Evolutionary conservation across 257 asterid species (phyloP), one percentile per base, ranked within the genome.

Genomic region (Agastache rugosa): DNA sequence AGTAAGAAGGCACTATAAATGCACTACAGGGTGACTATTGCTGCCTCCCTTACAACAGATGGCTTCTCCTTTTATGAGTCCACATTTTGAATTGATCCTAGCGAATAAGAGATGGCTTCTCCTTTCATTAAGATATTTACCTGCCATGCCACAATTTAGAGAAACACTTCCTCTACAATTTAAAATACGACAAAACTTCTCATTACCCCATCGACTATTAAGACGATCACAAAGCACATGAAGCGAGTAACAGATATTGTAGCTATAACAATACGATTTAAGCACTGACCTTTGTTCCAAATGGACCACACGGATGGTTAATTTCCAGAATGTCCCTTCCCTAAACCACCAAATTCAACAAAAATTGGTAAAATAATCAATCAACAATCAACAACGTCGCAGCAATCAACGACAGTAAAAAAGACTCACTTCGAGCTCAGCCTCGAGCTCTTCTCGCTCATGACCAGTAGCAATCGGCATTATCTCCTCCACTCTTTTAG

Each of bases 381-480:
- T 27, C 42, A 78, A 35, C 59, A 39, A 8, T 25, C 59, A 72
- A 20, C 8, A 63, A 39, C 63, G 50, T 34, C 73, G 35, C 31
- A 53, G 25, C 66, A 72, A 47, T 62, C 19, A 34, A 69, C 9
- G 27, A 54, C 41, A 63, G 23, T 27, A 22, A 75, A 29, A 25
- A 73, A 45, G 6, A 83, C 90, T 84, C 79, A 90, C 98, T 77
- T 90, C 76, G 74, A 92, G 89, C 83, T 86, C 92, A 27, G 98
- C 98, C 76, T 86, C 88, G 64, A 93, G 91, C 84, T 94, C 97
- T 81, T 94, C 99, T 15, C 96, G 92, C 79, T 94, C 99, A 35
- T 94, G 99, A 60, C 97, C 99, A 67, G 99, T 94, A 17, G 96
- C 97, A 84, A 92, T 94, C 48, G 99, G 99, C 93, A 88, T 83